Evolutionary conservation across 768 basidiomycete species (phyloP).

Genomic region (Holtermanniella nyarrowii): DNA sequence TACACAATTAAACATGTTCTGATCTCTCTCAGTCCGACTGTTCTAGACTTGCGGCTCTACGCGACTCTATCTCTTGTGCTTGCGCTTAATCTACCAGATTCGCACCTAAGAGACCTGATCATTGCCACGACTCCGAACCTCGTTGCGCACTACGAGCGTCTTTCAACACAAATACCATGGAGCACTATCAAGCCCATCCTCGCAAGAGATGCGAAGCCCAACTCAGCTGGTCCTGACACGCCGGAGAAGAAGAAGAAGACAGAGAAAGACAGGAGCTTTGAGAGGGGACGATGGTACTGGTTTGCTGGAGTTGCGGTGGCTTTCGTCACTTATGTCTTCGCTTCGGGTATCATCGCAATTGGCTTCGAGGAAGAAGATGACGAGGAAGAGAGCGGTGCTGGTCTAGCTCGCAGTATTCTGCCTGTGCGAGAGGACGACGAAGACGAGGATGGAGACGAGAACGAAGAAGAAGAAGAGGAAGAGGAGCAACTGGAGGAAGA

Average conservation of each 20-base stretch:
- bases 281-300: constrained; percentile 30
- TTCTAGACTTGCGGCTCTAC: constrained; percentile 18
- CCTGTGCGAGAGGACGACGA: constrained; percentile 11
- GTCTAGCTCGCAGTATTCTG: constrained; percentile 6
- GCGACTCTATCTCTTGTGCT: constrained; percentile 22
- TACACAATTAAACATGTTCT: constrained; percentile 1
- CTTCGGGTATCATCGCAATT: constrained; percentile 23
- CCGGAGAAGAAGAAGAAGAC: constrained; percentile 4
- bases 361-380: constrained; percentile 11
- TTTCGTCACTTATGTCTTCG: constrained; percentile 31
- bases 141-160: constrained; percentile 16
- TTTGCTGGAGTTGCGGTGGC: constrained; percentile 21
- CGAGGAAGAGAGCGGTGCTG: constrained; percentile 2
- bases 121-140: constrained; percentile 17
- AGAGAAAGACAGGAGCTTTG: constrained; percentile 19
- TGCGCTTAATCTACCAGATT: constrained; percentile 18
- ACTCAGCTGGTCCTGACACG: constrained; percentile 1
- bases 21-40: constrained; percentile 12
- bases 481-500: constrained; percentile 2
- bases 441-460: constrained; percentile 4
- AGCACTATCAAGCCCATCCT: neutral
- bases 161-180: constrained; percentile 7
- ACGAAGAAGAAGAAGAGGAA: constrained; percentile 6
- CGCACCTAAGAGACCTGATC: constrained; percentile 14
- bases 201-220: too few species aligned